phyloP scores from a whole-genome alignment of 805 yeast genomes.

The Pichia manshurica region DNA sequence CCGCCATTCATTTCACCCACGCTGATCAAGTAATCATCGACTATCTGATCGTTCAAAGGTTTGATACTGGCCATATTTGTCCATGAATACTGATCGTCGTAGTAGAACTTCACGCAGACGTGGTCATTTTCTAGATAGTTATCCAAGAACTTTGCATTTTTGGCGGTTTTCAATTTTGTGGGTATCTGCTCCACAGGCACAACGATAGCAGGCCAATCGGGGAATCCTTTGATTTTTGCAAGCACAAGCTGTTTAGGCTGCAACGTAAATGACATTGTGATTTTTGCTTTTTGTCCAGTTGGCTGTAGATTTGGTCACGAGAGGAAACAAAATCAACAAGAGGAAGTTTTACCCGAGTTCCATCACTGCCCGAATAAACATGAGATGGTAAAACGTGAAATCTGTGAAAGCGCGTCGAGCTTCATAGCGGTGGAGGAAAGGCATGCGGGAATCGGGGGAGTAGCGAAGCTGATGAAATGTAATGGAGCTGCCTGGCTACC shows the following conservation, averaged over 20 bases:
- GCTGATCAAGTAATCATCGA: constrained; percentile 29
- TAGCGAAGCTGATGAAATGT: no score
- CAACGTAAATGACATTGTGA: neutral
- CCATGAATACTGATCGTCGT: constrained; percentile 73
- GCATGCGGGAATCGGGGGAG: no score
- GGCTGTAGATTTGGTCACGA: no score
- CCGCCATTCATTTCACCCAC: constrained; percentile 27
- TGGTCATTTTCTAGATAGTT: constrained; percentile 9
- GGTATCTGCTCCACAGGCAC: constrained; percentile 59
- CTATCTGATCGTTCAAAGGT: constrained; percentile 36
- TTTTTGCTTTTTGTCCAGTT: no score
- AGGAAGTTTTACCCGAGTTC: no score
- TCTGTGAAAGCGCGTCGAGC: no score
- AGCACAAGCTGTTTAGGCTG: constrained; percentile 41
- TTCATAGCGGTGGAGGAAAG: no score
- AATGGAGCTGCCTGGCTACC: no score
- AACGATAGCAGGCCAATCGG: constrained; percentile 89
- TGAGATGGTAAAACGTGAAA: no score
- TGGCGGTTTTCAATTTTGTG: constrained; percentile 50
- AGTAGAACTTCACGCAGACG: constrained; percentile 57
- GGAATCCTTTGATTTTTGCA: constrained; percentile 80
- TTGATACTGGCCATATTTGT: constrained; percentile 47
- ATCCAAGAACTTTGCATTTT: constrained; percentile 26
- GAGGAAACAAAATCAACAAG: no score
- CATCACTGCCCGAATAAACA: no score